Percentiles rank a stretch among this genome's conserved stretches.
Conservation (phyloP, 1,139 yeast genomes). For the Waltiozyma sp. region DNA sequence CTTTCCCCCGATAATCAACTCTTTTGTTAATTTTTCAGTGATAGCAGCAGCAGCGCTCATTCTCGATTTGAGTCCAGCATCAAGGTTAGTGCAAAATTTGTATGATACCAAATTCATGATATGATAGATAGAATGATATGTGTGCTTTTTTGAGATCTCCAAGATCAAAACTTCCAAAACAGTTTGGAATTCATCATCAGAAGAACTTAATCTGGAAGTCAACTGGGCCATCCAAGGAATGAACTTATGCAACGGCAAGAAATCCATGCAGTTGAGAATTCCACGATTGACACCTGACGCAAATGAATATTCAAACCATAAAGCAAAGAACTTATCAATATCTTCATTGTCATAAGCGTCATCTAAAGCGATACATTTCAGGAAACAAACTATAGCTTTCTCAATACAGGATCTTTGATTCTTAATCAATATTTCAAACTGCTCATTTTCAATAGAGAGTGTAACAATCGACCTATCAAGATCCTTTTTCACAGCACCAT, state of each 20-base stretch:
- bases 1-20: slow-evolving; percentile 23
- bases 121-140: slow-evolving; percentile 67
- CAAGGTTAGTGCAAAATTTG: slow-evolving; percentile 22
- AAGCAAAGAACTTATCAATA: slow-evolving; percentile 66
- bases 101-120: slow-evolving; percentile 47
- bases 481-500: slow-evolving; percentile 39
- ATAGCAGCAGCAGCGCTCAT: slow-evolving; percentile 39
- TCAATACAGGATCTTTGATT: slow-evolving; percentile 35
- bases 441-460: slow-evolving; percentile 37
- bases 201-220: slow-evolving; percentile 55
- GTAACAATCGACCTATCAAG: slow-evolving; percentile 35
- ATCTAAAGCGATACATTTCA: slow-evolving; percentile 38
- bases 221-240: slow-evolving; percentile 80
- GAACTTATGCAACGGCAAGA: slow-evolving; percentile 48
- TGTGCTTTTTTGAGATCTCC: slow-evolving; percentile 49
- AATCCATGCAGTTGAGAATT: slow-evolving; percentile 24
- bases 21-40: not conserved
- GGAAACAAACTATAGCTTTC: slow-evolving; percentile 50
- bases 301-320: slow-evolving; percentile 66
- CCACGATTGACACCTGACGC: slow-evolving; percentile 29
- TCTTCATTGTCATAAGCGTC: slow-evolving; percentile 44
- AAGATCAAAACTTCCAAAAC: slow-evolving; percentile 39
- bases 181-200: slow-evolving; percentile 42
- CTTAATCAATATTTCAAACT: slow-evolving; percentile 28
- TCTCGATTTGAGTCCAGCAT: slow-evolving; percentile 33